Base-by-base conservation (phyloP, 345 rosid genomes). In the Salix viminalis region DNA sequence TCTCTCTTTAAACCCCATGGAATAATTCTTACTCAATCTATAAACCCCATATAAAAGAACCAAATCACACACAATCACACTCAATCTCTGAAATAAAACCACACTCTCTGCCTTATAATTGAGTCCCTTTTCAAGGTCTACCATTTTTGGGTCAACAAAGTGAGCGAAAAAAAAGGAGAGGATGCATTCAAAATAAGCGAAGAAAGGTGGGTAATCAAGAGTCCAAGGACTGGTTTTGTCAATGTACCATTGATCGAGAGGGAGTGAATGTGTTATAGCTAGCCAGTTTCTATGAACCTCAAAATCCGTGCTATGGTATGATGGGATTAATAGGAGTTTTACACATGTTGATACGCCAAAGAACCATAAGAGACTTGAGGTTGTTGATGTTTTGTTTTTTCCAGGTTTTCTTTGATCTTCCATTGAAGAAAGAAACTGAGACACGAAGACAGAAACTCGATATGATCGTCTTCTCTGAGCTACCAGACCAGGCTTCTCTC, bases 221-320 rank as follows among this genome's bases (percentile, higher is more conserved):
- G 97, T 93, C 97, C 99, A 96, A 64, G 84, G 90, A 79, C 97
- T 93, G 32, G 97, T 91, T 85, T 90, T 91, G 79, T 93, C 94
- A 16, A 84, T 65, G 89, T 93, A 93, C 99, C 99, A 96, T 75
- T 82, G 78, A 14, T 89, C 77, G 77, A 93, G 89, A 52, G 99
- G 97, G 28, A 93, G 94, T 41, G 97, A 87, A 78, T 83, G 87
- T 28, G 99, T 91, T 69, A 96, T 73, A 54, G 98, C 96, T 3
- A 96, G 89, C 99, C 99, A 96, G 79, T 96, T 90, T 67, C 98
- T 93, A 81, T 96, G 99, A 61, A 93, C 99, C 73, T 96, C 98
- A 76, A 96, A 91, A 80, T 96, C 98, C 0, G 99, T 93, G 79
- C 94, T 91, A 78, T 86, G 88, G 76, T 92, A 92, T 1, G 99